Base-by-base conservation (phyloP, 2,329 filamentous ascomycete genomes). In the Venturia asperata region DNA sequence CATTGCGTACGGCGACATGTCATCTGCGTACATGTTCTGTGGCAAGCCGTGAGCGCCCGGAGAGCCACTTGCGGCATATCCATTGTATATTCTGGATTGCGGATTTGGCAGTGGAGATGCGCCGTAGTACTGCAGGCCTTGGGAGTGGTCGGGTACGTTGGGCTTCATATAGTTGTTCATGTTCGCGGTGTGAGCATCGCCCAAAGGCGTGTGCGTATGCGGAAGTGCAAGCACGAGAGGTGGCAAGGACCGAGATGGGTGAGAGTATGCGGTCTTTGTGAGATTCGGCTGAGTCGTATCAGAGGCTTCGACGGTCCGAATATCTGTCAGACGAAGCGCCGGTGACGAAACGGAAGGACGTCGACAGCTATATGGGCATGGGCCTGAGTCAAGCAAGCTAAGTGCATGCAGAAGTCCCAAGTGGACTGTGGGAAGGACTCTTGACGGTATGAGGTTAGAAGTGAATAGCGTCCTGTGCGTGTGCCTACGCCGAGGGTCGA, bases 1-100 rank as follows among this genome's bases (percentile, higher is more conserved):
- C 65, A 74, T 70, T 52, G 73, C 74, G 65, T 75, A 66, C 19
- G 42, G 64, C 47, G 61, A 71, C 68, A 75, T 70, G 63, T 80
- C 74, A 64, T 83, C 80, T 67, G 68, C 68, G 64, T 76, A 77
- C 65, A 77, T 66, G 24, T 49, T 45, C 43, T 45, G 41, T 30
- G 60, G 37, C 37, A 66, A 41, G 1, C 15, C 34, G 17, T 65
- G 47, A n/a, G 55, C 55, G 15, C 72, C 61, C 45, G 74, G 75
- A 64, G 75, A 75, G 64, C 74, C 72, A 66, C 76, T 73, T 49
- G 73, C 70, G 64, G 68, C 70, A 68, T 73, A 71, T 69, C 71
- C 74, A 58, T 75, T 75, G 67, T 77, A 77, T 65, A 77, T 74
- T 70, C 72, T 74, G 63, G 74, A 74, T 42, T 74, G 75, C 64